Evolutionary conservation across 208 protist genomes (phyloP).

Genomic region (Wallacemonas collosoma): DNA sequence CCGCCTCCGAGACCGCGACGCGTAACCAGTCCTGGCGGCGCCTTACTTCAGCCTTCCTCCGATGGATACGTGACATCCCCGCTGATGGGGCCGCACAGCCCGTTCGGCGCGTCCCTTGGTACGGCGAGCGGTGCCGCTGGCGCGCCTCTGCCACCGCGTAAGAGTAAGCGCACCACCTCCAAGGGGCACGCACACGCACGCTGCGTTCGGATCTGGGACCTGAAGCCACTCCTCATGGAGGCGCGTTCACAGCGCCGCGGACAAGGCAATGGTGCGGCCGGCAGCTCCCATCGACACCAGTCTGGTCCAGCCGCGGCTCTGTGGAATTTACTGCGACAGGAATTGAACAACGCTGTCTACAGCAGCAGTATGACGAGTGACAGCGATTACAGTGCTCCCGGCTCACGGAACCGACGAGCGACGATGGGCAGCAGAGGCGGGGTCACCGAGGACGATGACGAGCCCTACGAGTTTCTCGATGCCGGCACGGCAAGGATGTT

Average conservation of each 20-base stretch:
- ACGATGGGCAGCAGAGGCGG: slow-evolving; percentile 11
- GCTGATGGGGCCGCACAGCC: neutral
- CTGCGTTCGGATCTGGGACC: slow-evolving; percentile 61
- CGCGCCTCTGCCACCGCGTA: neutral
- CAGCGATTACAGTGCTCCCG: slow-evolving; percentile 13
- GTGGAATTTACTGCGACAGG: slow-evolving; percentile 42
- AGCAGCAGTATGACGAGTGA: slow-evolving; percentile 13
- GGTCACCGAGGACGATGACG: slow-evolving; percentile 12
- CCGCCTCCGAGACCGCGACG: neutral
- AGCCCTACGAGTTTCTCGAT: slow-evolving; percentile 31
- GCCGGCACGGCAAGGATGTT: slow-evolving; percentile 48
- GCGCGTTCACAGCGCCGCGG: slow-evolving; percentile 30
- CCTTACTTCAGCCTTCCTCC: slow-evolving; percentile 1
- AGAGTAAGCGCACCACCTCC: neutral
- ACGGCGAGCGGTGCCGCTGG: neutral
- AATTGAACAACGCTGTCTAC: slow-evolving; percentile 23
- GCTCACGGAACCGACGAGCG: neutral
- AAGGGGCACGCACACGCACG: slow-evolving; percentile 40
- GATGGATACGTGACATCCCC: slow-evolving; percentile 14
- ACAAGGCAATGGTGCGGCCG: slow-evolving; percentile 12
- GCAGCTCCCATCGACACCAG: slow-evolving; percentile 20
- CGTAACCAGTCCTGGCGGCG: slow-evolving; percentile 6
- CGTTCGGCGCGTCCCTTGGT: neutral
- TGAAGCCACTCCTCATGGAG: slow-evolving; percentile 68
- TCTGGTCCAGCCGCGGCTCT: slow-evolving; percentile 32